Conservation (phyloP, 768 basidiomycete species). For the Antrodiella citrinella region DNA sequence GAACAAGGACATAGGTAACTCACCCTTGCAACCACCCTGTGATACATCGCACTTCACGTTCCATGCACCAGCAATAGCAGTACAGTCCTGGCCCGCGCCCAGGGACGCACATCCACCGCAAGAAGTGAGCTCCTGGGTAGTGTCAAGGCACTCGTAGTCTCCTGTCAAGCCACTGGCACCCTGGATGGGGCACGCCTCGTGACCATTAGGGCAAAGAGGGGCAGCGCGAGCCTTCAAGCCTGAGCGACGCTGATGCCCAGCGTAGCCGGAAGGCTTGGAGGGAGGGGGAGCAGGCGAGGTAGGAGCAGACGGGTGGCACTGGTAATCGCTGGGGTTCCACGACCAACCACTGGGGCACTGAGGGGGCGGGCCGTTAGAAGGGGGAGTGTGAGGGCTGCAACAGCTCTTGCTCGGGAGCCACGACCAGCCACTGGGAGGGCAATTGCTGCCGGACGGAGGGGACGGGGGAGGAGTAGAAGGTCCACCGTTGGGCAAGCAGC, state of each 20-base stretch:
- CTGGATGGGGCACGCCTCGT: slow-evolving; percentile 50
- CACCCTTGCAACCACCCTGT: slow-evolving; percentile 43
- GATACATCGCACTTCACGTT: slow-evolving; percentile 56
- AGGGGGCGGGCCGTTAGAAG: slow-evolving; percentile 31
- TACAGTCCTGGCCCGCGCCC: slow-evolving; percentile 66
- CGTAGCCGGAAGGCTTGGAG: slow-evolving; percentile 20
- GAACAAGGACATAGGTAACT: slow-evolving; percentile 19
- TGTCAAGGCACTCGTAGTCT: slow-evolving; percentile 62
- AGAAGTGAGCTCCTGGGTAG: slow-evolving; percentile 50
- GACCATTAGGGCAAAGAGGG: slow-evolving; percentile 42
- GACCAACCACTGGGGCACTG: slow-evolving; percentile 35
- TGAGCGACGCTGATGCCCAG: slow-evolving; percentile 19
- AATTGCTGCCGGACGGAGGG: slow-evolving; percentile 4
- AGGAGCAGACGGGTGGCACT: slow-evolving; percentile 25
- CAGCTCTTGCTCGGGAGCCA: slow-evolving; percentile 41
- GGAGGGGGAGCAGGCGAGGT: slow-evolving; percentile 19
- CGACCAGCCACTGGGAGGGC: slow-evolving; percentile 34
- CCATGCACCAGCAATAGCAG: slow-evolving; percentile 53
- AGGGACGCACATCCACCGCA: slow-evolving; percentile 69
- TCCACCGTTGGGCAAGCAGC: slow-evolving; percentile 13
- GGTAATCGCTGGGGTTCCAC: slow-evolving; percentile 33
- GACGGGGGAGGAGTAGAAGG: slow-evolving; percentile 3
- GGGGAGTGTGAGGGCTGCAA: slow-evolving; percentile 43
- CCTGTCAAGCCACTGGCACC: slow-evolving; percentile 25
- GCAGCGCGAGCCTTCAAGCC: slow-evolving; percentile 28